Percentiles rank a stretch among this genome's conserved stretches.
These are phyloP conservation scores for Annulohypoxylon stygium DNA, from an alignment of 495 filamentous ascomycete genomes.

Conservation along the genomic window DNA sequence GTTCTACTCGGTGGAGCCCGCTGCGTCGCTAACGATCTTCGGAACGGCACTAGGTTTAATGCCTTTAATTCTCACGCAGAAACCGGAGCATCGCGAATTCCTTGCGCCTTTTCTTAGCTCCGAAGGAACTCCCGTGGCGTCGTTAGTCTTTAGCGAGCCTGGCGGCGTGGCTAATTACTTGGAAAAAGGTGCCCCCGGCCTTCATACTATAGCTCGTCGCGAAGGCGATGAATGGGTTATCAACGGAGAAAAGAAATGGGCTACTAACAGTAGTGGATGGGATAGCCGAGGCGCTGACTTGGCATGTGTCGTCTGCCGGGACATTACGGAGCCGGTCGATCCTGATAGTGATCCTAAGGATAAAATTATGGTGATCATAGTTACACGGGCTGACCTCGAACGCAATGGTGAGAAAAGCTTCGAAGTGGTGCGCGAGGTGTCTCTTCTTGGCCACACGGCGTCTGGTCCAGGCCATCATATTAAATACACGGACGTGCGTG, in stretches of 20 bases:
- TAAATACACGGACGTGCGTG: constrained; percentile 61
- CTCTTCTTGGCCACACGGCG: constrained; percentile 58
- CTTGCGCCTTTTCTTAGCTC: constrained; percentile 63
- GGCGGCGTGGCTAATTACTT: constrained; percentile 66
- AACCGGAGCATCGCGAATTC: constrained; percentile 58
- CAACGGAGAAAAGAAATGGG: constrained; percentile 71
- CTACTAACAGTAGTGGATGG: constrained; percentile 68
- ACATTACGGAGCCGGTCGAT: constrained; percentile 47
- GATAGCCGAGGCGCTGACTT: constrained; percentile 66
- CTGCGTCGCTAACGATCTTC: constrained; percentile 63
- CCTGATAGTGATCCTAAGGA: constrained; percentile 51
- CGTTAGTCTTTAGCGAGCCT: constrained; percentile 65
- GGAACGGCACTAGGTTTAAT: constrained; percentile 65
- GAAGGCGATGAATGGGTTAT: constrained; percentile 68
- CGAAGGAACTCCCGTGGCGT: constrained; percentile 62
- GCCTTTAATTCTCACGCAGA: constrained; percentile 61
- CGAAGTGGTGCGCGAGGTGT: constrained; percentile 58
- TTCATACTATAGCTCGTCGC: constrained; percentile 62
- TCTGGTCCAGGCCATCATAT: constrained; percentile 62
- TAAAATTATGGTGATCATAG: constrained; percentile 62
- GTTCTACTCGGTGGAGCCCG: constrained; percentile 64
- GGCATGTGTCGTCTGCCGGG: constrained; percentile 66
- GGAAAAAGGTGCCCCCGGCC: constrained; percentile 62
- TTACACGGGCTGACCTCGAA: constrained; percentile 61
- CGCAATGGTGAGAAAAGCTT: constrained; percentile 56